These are phyloP conservation scores for Sherardia arvensis DNA, from an alignment of 257 asterid species.

Conservation along the genomic window DNA sequence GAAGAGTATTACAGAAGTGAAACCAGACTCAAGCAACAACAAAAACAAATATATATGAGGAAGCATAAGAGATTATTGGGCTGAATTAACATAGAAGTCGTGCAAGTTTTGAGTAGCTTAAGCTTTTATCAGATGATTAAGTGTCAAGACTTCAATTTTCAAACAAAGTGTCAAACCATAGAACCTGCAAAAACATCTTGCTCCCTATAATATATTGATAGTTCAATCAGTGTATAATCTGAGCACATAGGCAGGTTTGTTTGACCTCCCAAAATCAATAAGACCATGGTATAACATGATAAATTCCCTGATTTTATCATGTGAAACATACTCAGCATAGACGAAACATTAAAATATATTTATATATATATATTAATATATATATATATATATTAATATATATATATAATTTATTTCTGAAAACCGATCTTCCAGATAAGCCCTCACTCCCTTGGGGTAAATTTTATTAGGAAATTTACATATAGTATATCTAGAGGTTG, in stretches of 20 bases:
- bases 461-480: neutral
- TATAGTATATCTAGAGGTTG: neutral
- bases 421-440: neutral
- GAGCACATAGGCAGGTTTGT: neutral
- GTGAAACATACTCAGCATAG: neutral
- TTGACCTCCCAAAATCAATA: neutral
- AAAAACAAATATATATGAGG: neutral
- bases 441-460: neutral
- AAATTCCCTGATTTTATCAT: neutral
- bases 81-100: neutral
- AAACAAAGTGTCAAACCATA: too few relatives aligned
- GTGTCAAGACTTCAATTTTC: neutral
- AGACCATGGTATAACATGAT: neutral
- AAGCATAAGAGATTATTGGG: neutral
- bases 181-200: neutral
- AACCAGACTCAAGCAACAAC: neutral
- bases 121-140: neutral
- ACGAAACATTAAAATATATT: neutral
- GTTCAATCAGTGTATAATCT: too few relatives aligned
- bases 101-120: neutral
- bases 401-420: too few relatives aligned
- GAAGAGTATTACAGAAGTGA: slow-evolving; percentile 1
- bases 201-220: too few relatives aligned
- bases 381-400: too few relatives aligned
- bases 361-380: too few relatives aligned